Evolutionary conservation across 345 rosid species (phyloP).

Genomic region (Hirschfeldia incana): DNA sequence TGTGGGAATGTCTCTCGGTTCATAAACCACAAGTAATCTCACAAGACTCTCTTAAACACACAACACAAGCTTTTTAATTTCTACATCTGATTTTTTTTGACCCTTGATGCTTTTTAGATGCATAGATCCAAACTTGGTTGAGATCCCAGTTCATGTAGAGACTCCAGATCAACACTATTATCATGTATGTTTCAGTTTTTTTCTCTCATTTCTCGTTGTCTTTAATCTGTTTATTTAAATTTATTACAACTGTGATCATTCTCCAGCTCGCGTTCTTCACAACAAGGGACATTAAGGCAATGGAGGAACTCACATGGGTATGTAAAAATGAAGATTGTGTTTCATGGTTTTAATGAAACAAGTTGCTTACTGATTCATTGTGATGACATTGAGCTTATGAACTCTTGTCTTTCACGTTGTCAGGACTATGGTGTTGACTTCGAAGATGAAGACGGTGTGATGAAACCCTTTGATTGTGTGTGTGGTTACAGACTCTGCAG

Average conservation of each 20-base stretch:
- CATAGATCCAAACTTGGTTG: conserved; percentile 71
- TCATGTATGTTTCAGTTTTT: conserved; percentile 48
- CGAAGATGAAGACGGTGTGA: conserved; percentile 53
- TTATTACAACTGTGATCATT: background rate
- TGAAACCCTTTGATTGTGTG: conserved; percentile 55
- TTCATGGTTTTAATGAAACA: too few relatives aligned
- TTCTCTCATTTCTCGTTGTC: background rate
- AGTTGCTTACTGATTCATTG: background rate
- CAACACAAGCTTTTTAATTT: background rate
- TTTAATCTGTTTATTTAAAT: background rate
- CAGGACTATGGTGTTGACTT: conserved; percentile 93
- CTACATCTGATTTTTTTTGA: background rate
- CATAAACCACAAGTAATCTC: conserved; percentile 71
- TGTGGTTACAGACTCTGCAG: conserved; percentile 82
- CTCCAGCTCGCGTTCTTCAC: conserved; percentile 81
- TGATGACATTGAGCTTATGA: background rate
- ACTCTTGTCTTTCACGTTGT: background rate
- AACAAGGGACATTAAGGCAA: conserved; percentile 53
- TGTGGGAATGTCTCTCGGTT: conserved; percentile 83
- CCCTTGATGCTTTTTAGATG: conserved; percentile 46
- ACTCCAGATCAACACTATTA: conserved; percentile 71
- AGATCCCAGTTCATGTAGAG: conserved; percentile 79
- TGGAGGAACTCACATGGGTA: conserved; percentile 86
- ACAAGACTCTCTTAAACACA: background rate
- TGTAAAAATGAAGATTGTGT: conserved; percentile 10